Base-by-base conservation (phyloP, 176 grass and related monocot species). In the Carex myosuroides region DNA sequence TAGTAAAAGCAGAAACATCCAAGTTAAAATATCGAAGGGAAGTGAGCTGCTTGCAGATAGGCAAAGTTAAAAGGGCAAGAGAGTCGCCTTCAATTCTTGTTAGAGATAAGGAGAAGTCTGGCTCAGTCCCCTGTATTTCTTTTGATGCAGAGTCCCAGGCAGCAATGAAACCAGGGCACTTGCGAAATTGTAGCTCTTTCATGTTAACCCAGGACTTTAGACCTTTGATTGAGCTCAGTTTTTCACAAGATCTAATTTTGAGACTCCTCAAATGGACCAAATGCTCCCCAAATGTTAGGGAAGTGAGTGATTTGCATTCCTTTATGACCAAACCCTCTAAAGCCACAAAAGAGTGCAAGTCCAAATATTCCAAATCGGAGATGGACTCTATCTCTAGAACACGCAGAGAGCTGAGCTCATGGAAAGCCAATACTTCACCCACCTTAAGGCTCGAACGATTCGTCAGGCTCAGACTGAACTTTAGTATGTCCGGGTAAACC, bases 121-220 rank as follows among this genome's bases (percentile, higher is more conserved):
- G 18, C 0, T 37, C 60, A 55, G 30, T 21, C 11, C 8, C 48
- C 55, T 82, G 11, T 20, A 39, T 22, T 56, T 65, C 24, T 8
- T 2, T 11, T 39, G 5, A 69, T 2, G 55, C 17, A 37, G 2
- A 4, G 60, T 37, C 9, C 6, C 32, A 18, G 13, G 0, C 13
- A 0, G 5, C 21, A 60, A 60, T 60, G 20, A 86, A 12, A 37
- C 4, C 1, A 4, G 60, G 69, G 8, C 68, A 84, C 0, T 0
- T 0, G 0, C 0, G 0, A 63, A 72, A 1, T 4, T 33, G 0
- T 69, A 91, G 60, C 21, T 5, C 0, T 70, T 16, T 70, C 6
- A 91, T 54, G 8, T 39, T 4, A 3, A 11, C 13, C 9, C 79
- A 56, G 41, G 5, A 88, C 56, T 26, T 17, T 37, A 83, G 10